A percentile compares a stretch with the other conserved stretches of the same genome.
These are phyloP conservation scores for Coemansia sp. DNA, from an alignment of 192 early-diverging fungal species.

Conservation along the genomic window DNA sequence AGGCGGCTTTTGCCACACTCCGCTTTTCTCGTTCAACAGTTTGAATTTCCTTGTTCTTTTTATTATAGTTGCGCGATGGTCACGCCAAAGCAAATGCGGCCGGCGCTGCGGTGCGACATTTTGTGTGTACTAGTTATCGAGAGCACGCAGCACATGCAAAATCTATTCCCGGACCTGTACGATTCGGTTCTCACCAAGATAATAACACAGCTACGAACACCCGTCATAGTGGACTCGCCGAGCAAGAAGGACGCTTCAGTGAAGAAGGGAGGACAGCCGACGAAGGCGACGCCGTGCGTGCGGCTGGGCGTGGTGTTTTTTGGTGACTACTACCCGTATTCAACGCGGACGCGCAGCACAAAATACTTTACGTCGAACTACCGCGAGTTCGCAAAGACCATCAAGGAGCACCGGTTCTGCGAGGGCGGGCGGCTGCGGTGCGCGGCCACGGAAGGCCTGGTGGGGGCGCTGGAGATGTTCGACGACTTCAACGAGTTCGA, in stretches of 20 bases:
- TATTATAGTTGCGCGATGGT: slow-evolving; percentile 22
- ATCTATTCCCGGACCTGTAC: slow-evolving; percentile 46
- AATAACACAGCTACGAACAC: slow-evolving; percentile 48
- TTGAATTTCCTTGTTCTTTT: neutral
- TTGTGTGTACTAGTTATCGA: slow-evolving; percentile 53
- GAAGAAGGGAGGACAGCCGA: slow-evolving; percentile 15
- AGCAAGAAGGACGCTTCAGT: slow-evolving; percentile 18
- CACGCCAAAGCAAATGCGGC: slow-evolving; percentile 43
- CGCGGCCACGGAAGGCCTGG: slow-evolving; percentile 49
- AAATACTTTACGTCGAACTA: slow-evolving; percentile 56
- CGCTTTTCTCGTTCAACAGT: neutral
- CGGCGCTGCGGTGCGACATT: slow-evolving; percentile 49
- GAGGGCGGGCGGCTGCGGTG: slow-evolving; percentile 49
- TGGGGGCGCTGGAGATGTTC: slow-evolving; percentile 53
- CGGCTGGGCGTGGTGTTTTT: slow-evolving; percentile 53
- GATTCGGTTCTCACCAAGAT: slow-evolving; percentile 41
- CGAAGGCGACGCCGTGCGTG: slow-evolving; percentile 50
- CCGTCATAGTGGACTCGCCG: slow-evolving; percentile 27
- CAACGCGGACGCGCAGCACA: slow-evolving; percentile 42
- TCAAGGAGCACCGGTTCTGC: slow-evolving; percentile 49
- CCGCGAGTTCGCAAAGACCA: slow-evolving; percentile 49
- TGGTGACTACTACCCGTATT: slow-evolving; percentile 54
- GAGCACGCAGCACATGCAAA: slow-evolving; percentile 50
- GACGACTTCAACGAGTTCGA: slow-evolving; percentile 52
- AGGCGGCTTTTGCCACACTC: neutral